Conservation (phyloP, 1,284 basidiomycete genomes). For the Lignosus rhinocerotis region DNA sequence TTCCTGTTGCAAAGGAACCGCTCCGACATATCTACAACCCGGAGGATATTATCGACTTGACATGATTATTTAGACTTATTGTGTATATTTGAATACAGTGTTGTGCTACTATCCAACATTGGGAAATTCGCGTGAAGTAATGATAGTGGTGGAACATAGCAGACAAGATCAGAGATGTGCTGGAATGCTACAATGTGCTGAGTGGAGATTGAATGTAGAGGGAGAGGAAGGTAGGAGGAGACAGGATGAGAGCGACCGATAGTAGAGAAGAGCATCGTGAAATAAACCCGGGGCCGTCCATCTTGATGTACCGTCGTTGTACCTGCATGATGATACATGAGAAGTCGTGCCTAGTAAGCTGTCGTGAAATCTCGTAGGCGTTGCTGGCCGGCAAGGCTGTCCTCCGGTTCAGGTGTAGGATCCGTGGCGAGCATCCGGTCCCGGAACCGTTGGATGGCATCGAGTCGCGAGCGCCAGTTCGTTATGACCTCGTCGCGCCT, state of each 20-base stretch:
- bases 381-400: conserved; percentile 40
- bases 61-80: conserved; percentile 26
- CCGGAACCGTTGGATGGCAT: conserved; percentile 72
- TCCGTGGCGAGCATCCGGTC: conserved; percentile 34
- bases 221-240: neutral
- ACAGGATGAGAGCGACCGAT: neutral
- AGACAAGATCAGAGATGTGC: conserved; percentile 15
- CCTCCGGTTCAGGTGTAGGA: conserved; percentile 25
- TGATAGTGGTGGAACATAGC: conserved; percentile 4
- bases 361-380: conserved; percentile 42
- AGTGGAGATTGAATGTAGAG: neutral
- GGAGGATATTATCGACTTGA: conserved; percentile 41
- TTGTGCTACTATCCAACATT: conserved; percentile 21
- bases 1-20: neutral
- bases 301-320: conserved; percentile 13
- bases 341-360: conserved; percentile 30
- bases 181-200: conserved; percentile 20
- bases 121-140: neutral
- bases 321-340: conserved; percentile 12
- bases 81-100: conserved; percentile 19
- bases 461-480: conserved; percentile 83
- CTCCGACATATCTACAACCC: conserved; percentile 14
- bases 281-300: conserved; percentile 6
- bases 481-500: conserved; percentile 78
- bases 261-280: neutral